Base-by-base conservation (phyloP, 768 basidiomycete genomes). In the Termitomyces sp. region DNA sequence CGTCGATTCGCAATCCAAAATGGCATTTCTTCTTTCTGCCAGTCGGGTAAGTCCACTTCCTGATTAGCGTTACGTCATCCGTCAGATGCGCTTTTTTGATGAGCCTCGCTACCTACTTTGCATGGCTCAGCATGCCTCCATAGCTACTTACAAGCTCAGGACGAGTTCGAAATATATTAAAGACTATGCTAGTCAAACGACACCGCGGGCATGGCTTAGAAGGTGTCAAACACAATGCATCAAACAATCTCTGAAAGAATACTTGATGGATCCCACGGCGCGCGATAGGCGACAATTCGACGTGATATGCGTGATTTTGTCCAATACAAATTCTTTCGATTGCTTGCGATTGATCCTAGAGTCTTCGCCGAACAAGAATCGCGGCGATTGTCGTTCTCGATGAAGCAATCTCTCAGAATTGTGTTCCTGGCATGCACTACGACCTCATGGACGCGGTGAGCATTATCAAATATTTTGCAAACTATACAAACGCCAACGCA, bases 1-100 rank as follows among this genome's bases (percentile, higher is more conserved):
- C 12, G 43, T 44, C 32, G 38, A 56, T 54, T 51, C 47, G 59
- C 59, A 62, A 60, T 65, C 56, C 58, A 62, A 62, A 59, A 24
- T 24, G 45, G 22, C 48, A 38, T 38, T 26, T 19, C 44, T 45
- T 45, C 37, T 50, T 40, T 49, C 37, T 26, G 26, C n/a, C 35
- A 32, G 42, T 21, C 9, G 45, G 50, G 43, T 35, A 14, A 30
- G 24, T 49, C 30, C 2, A 24, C 34, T 52, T 24, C 44, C 43
- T 35, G 10, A 46, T 14, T 14, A 34, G 45, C 38, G 30, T 42
- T 42, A 51, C 51, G 35, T 51, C 51, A 51, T 51, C 22, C 21
- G 22, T 49, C 47, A 24, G 10, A 14, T 28, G 19, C 9, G 10
- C 10, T 10, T 32, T 10, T 9, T 32, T 9, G 30, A 15, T 9